Evolutionary conservation across 2,329 filamentous ascomycete genomes (phyloP), one percentile per base, ranked within the genome.

Genomic region (Tolypocladium amazonense): DNA sequence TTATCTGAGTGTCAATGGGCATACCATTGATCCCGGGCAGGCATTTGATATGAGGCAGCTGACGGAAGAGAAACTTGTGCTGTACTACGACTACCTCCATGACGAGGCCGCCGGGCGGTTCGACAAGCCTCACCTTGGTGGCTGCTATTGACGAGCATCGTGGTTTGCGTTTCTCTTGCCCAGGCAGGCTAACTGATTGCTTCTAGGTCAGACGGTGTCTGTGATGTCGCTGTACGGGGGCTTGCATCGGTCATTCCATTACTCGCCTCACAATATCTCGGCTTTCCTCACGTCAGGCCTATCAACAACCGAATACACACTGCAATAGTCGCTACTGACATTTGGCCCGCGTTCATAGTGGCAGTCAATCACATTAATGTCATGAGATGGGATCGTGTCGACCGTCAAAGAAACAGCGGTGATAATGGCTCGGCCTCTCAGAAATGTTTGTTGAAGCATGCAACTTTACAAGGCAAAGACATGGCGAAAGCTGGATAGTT

Each of bases 1-100:
- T 7, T 76, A 76, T 65, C 60, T 77, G 52, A 75, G 69, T 54
- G 65, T 77, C 4, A 77, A 77, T 64, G 75, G 68, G 3, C 62
- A 68, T 25, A 69, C 74, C 7, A 61, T 77, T 20, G 75, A 77
- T 47, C 64, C 65, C 5, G 68, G 67, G 0, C 74, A 76, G 3
- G 73, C 71, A 0, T 67, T 75, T 47, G 72, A 76, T 61, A 60
- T 75, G 62, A 68, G 70, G 14, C 70, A 73, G 58, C 73, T 70
- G 69, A 63, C 62, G 11, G 73, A 76, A 61, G 70, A 69, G 56
- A 69, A 70, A 7, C 68, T 68, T 58, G 65, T 75, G 41, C 56
- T 58, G 52, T 72, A 71, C 56, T 56, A 62, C 9, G 65, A 69
- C 39, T 59, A 25, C 15, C 52, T 68, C 14, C 45, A 45, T n/a